These are phyloP conservation scores for Sarocladium brachiariae DNA, from an alignment of 2,329 filamentous ascomycete species.

Conservation along the genomic window DNA sequence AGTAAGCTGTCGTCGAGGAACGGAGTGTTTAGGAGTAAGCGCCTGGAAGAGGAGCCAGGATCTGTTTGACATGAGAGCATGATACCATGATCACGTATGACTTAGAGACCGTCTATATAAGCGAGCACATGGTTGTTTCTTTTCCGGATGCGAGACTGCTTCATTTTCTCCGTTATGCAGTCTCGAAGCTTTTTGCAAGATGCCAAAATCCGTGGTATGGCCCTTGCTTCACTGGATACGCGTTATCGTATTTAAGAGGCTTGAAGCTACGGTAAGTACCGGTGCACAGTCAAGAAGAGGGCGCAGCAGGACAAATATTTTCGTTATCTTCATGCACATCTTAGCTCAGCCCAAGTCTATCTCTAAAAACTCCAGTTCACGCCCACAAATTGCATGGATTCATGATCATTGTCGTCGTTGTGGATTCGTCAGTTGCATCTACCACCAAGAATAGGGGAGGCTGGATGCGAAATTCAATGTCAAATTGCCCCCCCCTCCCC, in stretches of 20 bases:
- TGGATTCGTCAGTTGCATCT: not conserved
- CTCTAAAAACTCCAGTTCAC: not conserved
- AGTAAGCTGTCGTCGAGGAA: not conserved
- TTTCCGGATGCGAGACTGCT: not conserved
- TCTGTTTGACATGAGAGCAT: slow-evolving; percentile 4
- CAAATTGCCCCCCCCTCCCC: no score
- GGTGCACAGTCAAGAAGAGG: no score
- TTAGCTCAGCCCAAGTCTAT: not conserved
- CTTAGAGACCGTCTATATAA: slow-evolving; percentile 1
- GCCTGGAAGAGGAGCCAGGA: not conserved
- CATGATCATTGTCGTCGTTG: not conserved
- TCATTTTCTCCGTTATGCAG: not conserved
- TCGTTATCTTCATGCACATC: no score
- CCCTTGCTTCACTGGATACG: no score
- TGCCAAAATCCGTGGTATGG: no score
- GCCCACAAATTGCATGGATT: not conserved
- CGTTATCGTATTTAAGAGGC: no score
- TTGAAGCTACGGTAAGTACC: no score
- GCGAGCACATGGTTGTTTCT: not conserved
- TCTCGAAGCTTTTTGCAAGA: no score
- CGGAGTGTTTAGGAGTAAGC: not conserved
- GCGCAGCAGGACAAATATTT: no score
- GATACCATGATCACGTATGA: slow-evolving; percentile 1
- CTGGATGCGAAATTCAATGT: no score
- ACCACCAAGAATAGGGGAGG: no score